Conservation (phyloP, 1,139 yeast genomes). For the Nakaseomyces bracarensis region DNA sequence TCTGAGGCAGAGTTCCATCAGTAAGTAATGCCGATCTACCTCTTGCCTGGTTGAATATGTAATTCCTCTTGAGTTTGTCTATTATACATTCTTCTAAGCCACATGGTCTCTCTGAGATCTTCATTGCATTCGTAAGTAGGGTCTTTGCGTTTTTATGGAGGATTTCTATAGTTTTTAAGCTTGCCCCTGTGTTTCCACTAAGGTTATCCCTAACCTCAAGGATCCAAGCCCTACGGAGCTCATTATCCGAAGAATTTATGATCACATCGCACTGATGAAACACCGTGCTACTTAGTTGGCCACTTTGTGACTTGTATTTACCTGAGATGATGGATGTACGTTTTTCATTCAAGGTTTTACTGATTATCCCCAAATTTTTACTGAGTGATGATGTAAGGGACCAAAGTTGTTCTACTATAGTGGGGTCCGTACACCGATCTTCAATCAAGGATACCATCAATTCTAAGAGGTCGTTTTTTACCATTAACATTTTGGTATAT, state of each 20-base stretch:
- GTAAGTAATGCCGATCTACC: slow-evolving; percentile 11
- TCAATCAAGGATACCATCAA: slow-evolving; percentile 9
- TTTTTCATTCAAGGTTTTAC: slow-evolving; percentile 12
- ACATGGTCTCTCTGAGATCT: slow-evolving; percentile 24
- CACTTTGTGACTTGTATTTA: slow-evolving; percentile 11
- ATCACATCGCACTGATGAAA: slow-evolving; percentile 26
- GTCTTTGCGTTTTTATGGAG: slow-evolving; percentile 24
- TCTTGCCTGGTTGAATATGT: slow-evolving; percentile 23
- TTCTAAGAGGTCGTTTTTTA: slow-evolving; percentile 15
- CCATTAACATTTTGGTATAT: slow-evolving; percentile 9
- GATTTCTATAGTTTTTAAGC: slow-evolving; percentile 13
- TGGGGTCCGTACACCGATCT: slow-evolving; percentile 4
- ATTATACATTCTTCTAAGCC: slow-evolving; percentile 28
- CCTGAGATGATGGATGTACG: slow-evolving; percentile 15
- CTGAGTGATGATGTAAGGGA: slow-evolving; percentile 18
- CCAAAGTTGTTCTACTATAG: slow-evolving; percentile 16
- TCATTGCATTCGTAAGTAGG: slow-evolving; percentile 20
- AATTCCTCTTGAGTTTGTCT: slow-evolving; percentile 29
- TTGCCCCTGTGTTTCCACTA: slow-evolving; percentile 4
- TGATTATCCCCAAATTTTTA: slow-evolving; percentile 15
- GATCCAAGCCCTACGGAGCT: slow-evolving; percentile 16
- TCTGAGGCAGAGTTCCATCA: background rate
- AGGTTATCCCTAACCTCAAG: slow-evolving; percentile 12
- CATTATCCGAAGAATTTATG: slow-evolving; percentile 24
- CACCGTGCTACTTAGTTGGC: slow-evolving; percentile 21